Evolutionary conservation across 306 rosid species (phyloP).

Genomic region (Hylodesmum podocarpum): DNA sequence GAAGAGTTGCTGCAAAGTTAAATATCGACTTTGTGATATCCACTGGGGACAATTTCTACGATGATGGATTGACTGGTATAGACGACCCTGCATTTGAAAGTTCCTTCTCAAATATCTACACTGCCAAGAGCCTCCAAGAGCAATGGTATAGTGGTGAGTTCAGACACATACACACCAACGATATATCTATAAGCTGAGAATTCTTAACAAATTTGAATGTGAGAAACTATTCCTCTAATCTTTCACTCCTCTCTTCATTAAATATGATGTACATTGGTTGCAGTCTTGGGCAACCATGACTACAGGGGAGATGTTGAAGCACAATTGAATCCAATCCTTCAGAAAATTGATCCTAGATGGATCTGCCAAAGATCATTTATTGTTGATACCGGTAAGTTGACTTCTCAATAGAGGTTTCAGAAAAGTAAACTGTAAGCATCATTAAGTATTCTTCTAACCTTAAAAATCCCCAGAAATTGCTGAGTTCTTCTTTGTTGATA

Average conservation of each 20-base stretch:
- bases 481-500: slow-evolving; percentile 50
- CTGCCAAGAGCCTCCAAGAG: slow-evolving; percentile 54
- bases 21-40: slow-evolving; percentile 49
- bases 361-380: slow-evolving; percentile 47
- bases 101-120: slow-evolving; percentile 49
- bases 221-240: not conserved
- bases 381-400: slow-evolving; percentile 39
- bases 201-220: not conserved
- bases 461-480: slow-evolving; percentile 32
- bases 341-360: slow-evolving; percentile 49
- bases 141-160: slow-evolving; percentile 52
- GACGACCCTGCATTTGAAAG: slow-evolving; percentile 43
- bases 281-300: slow-evolving; percentile 59
- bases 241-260: not conserved
- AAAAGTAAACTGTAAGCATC: not conserved
- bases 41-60: slow-evolving; percentile 60
- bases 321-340: slow-evolving; percentile 44
- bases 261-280: not conserved
- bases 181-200: not conserved
- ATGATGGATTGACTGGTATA: slow-evolving; percentile 42
- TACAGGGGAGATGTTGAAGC: slow-evolving; percentile 56
- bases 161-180: not conserved
- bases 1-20: slow-evolving; percentile 35
- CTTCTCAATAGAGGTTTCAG: not conserved
- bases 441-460: not conserved